Percentiles rank a stretch among this genome's conserved stretches.
These are phyloP conservation scores for Prunus fruticosa DNA, from an alignment of 306 rosid genomes.

Conservation along the genomic window DNA sequence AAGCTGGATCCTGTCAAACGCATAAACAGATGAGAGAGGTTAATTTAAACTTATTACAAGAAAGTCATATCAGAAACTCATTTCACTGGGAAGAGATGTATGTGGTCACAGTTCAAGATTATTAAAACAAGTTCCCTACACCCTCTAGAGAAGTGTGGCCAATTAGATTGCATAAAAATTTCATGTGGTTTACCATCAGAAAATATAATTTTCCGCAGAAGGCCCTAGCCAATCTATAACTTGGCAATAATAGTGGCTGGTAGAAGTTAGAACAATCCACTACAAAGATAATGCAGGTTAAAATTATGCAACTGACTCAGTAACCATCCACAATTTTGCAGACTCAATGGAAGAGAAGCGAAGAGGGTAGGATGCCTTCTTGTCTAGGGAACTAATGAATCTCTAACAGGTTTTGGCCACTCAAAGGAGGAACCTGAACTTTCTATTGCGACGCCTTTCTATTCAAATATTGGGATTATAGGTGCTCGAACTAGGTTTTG, in stretches of 20 bases:
- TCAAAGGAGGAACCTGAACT: neutral
- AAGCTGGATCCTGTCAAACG: conserved; percentile 76
- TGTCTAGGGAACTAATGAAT: neutral
- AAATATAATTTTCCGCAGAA: neutral
- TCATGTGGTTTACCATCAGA: neutral
- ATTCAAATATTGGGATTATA: neutral
- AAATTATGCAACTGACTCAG: neutral
- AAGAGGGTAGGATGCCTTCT: neutral
- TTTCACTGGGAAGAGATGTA: neutral
- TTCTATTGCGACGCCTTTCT: neutral
- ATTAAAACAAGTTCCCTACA: neutral
- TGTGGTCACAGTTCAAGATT: neutral
- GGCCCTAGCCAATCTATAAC: neutral
- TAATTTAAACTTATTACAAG: neutral
- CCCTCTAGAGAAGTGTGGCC: neutral
- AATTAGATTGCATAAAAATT: neutral
- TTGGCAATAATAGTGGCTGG: neutral
- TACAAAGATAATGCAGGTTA: neutral
- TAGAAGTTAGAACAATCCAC: neutral
- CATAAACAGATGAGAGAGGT: conserved; percentile 25
- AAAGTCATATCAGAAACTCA: neutral
- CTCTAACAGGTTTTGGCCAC: neutral
- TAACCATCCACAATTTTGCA: neutral
- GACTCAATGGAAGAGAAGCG: neutral
- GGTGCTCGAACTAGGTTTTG: neutral